Evolutionary conservation across 225 moss, liverwort and hornwort genomes (phyloP).

Genomic region (Marchantia paleacea): DNA sequence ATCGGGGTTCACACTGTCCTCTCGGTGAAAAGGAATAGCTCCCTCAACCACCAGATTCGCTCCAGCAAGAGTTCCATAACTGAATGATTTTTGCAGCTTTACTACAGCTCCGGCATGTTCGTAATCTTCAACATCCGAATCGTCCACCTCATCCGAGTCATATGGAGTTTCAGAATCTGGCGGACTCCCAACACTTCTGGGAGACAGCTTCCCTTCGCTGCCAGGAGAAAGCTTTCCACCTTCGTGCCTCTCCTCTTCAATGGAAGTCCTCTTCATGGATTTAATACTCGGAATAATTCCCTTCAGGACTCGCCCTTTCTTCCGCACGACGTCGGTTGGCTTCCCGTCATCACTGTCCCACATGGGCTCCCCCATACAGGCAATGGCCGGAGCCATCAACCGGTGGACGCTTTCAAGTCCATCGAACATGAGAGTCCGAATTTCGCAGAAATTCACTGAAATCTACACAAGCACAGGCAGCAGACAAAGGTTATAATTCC

Average conservation of each 20-base stretch:
- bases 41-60: slow-evolving; percentile 91
- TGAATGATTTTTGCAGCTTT: slow-evolving; percentile 68
- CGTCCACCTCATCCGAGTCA: slow-evolving; percentile 76
- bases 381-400: slow-evolving; percentile 88
- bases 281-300: slow-evolving; percentile 49
- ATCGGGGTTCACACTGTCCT: slow-evolving; percentile 39
- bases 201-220: slow-evolving; percentile 63
- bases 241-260: slow-evolving; percentile 63
- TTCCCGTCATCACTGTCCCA: slow-evolving; percentile 76
- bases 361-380: slow-evolving; percentile 79
- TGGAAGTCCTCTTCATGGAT: slow-evolving; percentile 44
- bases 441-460: slow-evolving; percentile 69
- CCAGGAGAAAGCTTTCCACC: slow-evolving; percentile 63
- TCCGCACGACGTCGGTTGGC: slow-evolving; percentile 40
- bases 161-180: slow-evolving; percentile 73
- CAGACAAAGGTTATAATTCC: neutral
- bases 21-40: slow-evolving; percentile 79
- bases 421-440: slow-evolving; percentile 67
- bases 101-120: slow-evolving; percentile 56
- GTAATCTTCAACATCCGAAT: slow-evolving; percentile 64
- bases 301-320: slow-evolving; percentile 54
- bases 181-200: slow-evolving; percentile 73
- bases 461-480: slow-evolving; percentile 44
- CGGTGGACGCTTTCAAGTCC: slow-evolving; percentile 88
- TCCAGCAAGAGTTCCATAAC: slow-evolving; percentile 90